Conservation (phyloP, 129 eudicot genomes). For the Deinandra increscens region DNA sequence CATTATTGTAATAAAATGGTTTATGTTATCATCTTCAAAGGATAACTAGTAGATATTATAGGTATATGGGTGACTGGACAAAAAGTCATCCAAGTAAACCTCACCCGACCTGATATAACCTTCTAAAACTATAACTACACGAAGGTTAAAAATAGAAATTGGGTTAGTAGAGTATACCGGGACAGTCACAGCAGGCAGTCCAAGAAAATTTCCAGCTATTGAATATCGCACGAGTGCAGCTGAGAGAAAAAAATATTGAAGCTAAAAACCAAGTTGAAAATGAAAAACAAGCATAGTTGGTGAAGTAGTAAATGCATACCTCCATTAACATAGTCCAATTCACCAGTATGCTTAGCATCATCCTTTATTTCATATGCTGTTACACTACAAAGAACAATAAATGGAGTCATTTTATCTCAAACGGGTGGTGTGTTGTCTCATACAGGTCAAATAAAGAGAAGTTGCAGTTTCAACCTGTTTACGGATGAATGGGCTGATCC, state of each 20-base stretch:
- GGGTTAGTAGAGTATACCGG: slow-evolving; percentile 48
- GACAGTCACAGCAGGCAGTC: slow-evolving; percentile 91
- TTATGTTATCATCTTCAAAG: background rate
- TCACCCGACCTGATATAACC: background rate
- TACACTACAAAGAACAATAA: slow-evolving; percentile 46
- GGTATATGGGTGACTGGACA: background rate
- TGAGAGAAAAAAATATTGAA: slow-evolving; percentile 22
- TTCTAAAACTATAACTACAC: background rate
- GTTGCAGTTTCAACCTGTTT: background rate
- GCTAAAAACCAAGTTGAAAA: background rate
- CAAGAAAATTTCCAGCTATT: slow-evolving; percentile 93
- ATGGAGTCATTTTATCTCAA: background rate
- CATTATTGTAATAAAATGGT: no score
- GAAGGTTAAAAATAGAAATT: background rate
- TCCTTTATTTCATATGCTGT: slow-evolving; percentile 74
- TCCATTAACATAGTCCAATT: slow-evolving; percentile 92
- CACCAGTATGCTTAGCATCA: slow-evolving; percentile 70
- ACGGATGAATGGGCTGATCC: no score
- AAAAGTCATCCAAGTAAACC: background rate
- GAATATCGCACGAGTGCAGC: slow-evolving; percentile 86
- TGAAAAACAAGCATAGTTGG: background rate
- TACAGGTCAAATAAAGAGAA: background rate
- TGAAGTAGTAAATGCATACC: slow-evolving; percentile 40
- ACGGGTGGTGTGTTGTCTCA: no score
- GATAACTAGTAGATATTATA: no score